phyloP scores from a whole-genome alignment of 331 rosid genomes.

The Quercus phellos region DNA sequence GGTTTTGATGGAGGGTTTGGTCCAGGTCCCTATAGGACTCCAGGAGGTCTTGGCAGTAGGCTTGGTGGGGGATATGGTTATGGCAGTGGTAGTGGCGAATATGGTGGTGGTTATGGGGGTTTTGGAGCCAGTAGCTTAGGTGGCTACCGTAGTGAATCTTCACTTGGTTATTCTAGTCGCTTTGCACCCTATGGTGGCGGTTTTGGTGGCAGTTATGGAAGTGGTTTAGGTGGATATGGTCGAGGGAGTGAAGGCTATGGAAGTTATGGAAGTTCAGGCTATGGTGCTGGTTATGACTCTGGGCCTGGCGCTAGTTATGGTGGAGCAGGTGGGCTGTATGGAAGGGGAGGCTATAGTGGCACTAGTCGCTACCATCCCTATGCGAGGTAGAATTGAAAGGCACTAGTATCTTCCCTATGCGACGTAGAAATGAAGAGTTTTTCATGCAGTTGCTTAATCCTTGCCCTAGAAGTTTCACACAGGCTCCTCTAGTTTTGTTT shows the following conservation, averaged over 20 bases:
- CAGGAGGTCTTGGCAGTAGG: slow-evolving; percentile 46
- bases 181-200: slow-evolving; percentile 55
- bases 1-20: slow-evolving; percentile 53
- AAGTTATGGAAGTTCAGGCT: slow-evolving; percentile 44
- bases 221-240: slow-evolving; percentile 57
- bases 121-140: slow-evolving; percentile 61
- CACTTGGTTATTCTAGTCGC: slow-evolving; percentile 57
- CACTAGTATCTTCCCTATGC: slow-evolving; percentile 29
- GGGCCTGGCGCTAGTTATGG: slow-evolving; percentile 53
- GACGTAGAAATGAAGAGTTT: slow-evolving; percentile 39
- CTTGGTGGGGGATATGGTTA: slow-evolving; percentile 56
- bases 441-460: slow-evolving; percentile 36
- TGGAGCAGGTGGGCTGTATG: slow-evolving; percentile 55
- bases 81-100: slow-evolving; percentile 48
- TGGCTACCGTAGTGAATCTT: slow-evolving; percentile 52
- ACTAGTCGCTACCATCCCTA: slow-evolving; percentile 64
- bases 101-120: slow-evolving; percentile 54
- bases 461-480: slow-evolving; percentile 42
- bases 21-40: slow-evolving; percentile 58
- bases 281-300: slow-evolving; percentile 54
- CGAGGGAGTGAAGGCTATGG: slow-evolving; percentile 61
- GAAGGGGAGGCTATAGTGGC: slow-evolving; percentile 69
- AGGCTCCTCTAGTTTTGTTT: slow-evolving; percentile 43
- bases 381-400: slow-evolving; percentile 43
- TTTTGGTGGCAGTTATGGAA: slow-evolving; percentile 48